Percentiles rank a stretch among this genome's conserved stretches.
phyloP scores from a whole-genome alignment of 345 rosid genomes.

The Sonneratia caseolaris region DNA sequence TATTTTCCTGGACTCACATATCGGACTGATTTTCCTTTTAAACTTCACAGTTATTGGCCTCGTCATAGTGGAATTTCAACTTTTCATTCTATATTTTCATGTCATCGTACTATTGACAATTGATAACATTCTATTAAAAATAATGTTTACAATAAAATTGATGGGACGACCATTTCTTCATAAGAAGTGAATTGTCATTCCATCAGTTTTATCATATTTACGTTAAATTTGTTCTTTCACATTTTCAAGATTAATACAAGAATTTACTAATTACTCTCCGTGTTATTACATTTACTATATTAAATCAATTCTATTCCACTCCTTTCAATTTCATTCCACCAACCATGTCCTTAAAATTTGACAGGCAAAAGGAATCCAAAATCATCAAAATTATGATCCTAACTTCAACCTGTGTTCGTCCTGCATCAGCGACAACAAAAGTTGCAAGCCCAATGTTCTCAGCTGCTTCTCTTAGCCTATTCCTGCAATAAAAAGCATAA shows the following conservation, averaged over 20 bases:
- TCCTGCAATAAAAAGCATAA: constrained; percentile 28
- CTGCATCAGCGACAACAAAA: constrained; percentile 94
- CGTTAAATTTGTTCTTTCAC: no score
- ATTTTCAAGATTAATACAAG: no score
- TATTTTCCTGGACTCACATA: background rate
- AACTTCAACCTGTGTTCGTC: constrained; percentile 60
- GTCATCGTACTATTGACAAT: no score
- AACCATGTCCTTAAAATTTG: background rate
- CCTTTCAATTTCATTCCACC: background rate
- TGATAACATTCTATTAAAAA: no score
- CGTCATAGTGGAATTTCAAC: background rate
- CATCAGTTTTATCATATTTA: no score
- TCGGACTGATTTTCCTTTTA: background rate
- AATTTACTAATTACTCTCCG: no score
- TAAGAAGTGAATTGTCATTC: no score
- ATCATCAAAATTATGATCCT: background rate
- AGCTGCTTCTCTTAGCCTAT: constrained; percentile 67
- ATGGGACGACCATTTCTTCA: no score
- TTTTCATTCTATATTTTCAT: background rate
- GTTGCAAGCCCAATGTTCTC: constrained; percentile 75
- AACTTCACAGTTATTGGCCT: background rate
- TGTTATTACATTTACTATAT: no score
- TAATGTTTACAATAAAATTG: no score
- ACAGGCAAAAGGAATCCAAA: background rate
- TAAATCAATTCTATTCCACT: no score